These are phyloP conservation scores for Furcasterigmium furcatum DNA, from an alignment of 2,329 filamentous ascomycete species.

Conservation along the genomic window DNA sequence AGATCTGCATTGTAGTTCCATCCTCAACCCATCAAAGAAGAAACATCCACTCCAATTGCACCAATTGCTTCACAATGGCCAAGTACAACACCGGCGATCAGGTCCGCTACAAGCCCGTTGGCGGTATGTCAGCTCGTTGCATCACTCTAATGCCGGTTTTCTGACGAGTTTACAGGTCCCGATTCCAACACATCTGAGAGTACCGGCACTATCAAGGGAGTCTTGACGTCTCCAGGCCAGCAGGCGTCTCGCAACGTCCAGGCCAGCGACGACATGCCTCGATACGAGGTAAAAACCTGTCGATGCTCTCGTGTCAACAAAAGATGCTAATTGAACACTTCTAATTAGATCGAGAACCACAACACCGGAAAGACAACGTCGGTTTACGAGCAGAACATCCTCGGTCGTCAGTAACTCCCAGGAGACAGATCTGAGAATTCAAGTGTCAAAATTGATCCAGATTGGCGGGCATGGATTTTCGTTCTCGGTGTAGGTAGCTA, in stretches of 20 bases:
- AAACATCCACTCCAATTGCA: too few relatives aligned
- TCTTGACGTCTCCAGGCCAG: constrained; percentile 25
- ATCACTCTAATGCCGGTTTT: not conserved
- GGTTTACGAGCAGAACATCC: constrained; percentile 25
- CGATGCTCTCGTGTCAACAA: not conserved
- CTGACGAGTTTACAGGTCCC: constrained; percentile 21
- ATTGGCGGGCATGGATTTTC: not conserved
- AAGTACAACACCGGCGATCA: constrained; percentile 25
- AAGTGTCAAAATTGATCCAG: too few relatives aligned
- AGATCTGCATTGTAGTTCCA: too few relatives aligned
- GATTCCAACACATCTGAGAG: constrained; percentile 31
- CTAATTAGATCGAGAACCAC: constrained; percentile 24
- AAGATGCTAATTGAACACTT: not conserved
- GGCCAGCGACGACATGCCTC: constrained; percentile 25
- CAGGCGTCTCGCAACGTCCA: constrained; percentile 29
- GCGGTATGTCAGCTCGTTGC: constrained; percentile 22
- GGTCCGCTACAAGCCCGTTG: constrained; percentile 36
- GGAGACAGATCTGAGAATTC: not conserved
- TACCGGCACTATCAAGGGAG: constrained; percentile 28
- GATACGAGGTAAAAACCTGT: constrained; percentile 30
- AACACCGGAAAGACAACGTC: constrained; percentile 25
- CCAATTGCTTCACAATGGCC: not conserved
- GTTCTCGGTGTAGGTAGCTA: too few relatives aligned
- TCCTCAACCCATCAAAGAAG: too few relatives aligned
- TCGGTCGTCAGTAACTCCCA: constrained; percentile 9